phyloP scores from a whole-genome alignment of 257 asterid genomes.

The Perilla frutescens region DNA sequence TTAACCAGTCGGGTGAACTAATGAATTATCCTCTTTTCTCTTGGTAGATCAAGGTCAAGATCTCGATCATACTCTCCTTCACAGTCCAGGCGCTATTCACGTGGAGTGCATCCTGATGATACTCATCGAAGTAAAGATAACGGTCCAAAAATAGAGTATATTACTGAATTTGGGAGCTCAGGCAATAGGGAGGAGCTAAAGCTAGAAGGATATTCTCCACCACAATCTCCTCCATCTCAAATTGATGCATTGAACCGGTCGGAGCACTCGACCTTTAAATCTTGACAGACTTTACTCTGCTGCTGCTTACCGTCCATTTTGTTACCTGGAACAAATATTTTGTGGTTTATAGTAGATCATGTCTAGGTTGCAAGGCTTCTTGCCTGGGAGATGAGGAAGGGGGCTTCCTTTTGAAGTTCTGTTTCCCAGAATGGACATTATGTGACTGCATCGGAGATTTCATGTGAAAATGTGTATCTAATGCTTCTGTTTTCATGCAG shows the following conservation, averaged over 20 bases:
- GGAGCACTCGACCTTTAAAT: slow-evolving; percentile 98
- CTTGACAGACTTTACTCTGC: slow-evolving; percentile 87
- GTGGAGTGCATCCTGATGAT: slow-evolving; percentile 67
- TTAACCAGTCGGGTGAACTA: slow-evolving; percentile 15
- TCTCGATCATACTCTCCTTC: slow-evolving; percentile 91
- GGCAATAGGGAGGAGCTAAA: slow-evolving; percentile 68
- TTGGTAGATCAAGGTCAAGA: slow-evolving; percentile 71
- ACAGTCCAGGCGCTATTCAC: slow-evolving; percentile 65
- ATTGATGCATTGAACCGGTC: slow-evolving; percentile 88
- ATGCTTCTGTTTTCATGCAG: slow-evolving; percentile 74
- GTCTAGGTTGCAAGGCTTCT: slow-evolving; percentile 59
- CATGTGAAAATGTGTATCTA: slow-evolving; percentile 47
- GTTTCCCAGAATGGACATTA: slow-evolving; percentile 53
- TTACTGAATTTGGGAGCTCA: slow-evolving; percentile 95
- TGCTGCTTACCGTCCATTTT: slow-evolving; percentile 79
- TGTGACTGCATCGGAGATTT: slow-evolving; percentile 52
- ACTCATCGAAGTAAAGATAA: slow-evolving; percentile 70
- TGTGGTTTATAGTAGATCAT: slow-evolving; percentile 57
- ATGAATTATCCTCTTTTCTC: slow-evolving; percentile 31
- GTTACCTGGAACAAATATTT: slow-evolving; percentile 59
- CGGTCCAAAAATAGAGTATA: slow-evolving; percentile 87
- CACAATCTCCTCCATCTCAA: slow-evolving; percentile 82
- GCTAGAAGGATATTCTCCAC: slow-evolving; percentile 93
- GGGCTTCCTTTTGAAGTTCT: slow-evolving; percentile 55
- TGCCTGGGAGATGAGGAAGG: slow-evolving; percentile 54